These are phyloP conservation scores for Auriscalpium microsporum DNA, from an alignment of 768 basidiomycete species.

Conservation along the genomic window DNA sequence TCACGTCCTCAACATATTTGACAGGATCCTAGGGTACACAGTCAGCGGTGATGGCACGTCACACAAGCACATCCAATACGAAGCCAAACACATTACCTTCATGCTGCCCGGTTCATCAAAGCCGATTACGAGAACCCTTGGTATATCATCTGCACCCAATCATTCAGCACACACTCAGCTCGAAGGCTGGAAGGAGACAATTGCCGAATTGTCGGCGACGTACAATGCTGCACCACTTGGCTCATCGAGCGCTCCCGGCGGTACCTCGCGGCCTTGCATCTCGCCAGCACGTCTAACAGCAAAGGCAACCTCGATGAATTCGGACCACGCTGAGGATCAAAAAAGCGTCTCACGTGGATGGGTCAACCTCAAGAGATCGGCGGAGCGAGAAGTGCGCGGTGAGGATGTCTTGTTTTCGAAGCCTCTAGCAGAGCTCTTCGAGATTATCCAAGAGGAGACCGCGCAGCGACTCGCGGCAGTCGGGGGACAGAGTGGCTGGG, in stretches of 20 bases:
- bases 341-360: neutral
- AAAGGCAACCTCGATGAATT: neutral
- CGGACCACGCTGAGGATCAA: slow-evolving; percentile 10
- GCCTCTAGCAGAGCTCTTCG: neutral
- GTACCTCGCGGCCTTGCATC: neutral
- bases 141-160: neutral
- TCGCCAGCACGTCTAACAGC: neutral
- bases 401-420: neutral
- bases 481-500: neutral
- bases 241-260: neutral
- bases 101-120: neutral
- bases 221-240: too few species aligned
- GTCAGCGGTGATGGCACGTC: neutral
- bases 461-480: neutral
- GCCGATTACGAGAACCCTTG: neutral
- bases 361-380: neutral
- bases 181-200: neutral
- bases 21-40: neutral
- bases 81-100: neutral
- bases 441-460: neutral
- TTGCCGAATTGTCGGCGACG: neutral
- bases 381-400: neutral
- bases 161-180: neutral
- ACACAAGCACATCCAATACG: too few species aligned
- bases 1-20: too few species aligned